A percentile compares a stretch with the other conserved stretches of the same genome.
These are phyloP conservation scores for Fomes fomentarius DNA, from an alignment of 1,284 basidiomycete genomes.

Conservation along the genomic window DNA sequence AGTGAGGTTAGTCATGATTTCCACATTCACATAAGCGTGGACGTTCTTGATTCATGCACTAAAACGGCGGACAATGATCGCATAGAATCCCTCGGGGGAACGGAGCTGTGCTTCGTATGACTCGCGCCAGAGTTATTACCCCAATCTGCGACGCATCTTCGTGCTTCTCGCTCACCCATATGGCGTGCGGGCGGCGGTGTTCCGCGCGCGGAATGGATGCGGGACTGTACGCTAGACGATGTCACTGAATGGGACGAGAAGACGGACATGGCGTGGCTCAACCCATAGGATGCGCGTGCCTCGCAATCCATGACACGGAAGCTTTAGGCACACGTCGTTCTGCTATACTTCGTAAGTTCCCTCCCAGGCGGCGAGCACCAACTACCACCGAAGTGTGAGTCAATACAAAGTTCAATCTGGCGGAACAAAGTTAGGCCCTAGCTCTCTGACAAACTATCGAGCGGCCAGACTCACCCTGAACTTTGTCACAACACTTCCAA, in stretches of 20 bases:
- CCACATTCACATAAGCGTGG: not conserved
- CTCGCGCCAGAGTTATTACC: not conserved
- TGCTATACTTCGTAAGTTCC: not conserved
- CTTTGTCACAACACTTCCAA: conserved; percentile 1
- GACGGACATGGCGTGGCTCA: not conserved
- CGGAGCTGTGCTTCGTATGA: not conserved
- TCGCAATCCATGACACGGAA: not conserved
- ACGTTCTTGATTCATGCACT: conserved; percentile 9
- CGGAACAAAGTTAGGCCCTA: conserved; percentile 8
- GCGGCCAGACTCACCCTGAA: conserved; percentile 7
- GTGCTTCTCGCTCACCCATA: not conserved
- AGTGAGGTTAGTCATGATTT: not conserved
- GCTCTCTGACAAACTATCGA: conserved; percentile 5
- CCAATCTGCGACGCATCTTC: not conserved
- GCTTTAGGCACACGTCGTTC: not conserved
- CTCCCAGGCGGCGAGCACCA: not conserved
- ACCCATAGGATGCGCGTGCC: not conserved
- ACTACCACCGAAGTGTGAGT: not conserved
- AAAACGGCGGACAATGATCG: conserved; percentile 8
- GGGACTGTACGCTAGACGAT: not conserved
- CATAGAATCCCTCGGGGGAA: not conserved
- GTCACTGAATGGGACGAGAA: conserved; percentile 3
- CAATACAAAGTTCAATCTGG: conserved; percentile 4
- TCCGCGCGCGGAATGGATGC: not conserved
- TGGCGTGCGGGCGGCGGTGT: not conserved